Evolutionary conservation across 2,329 filamentous ascomycete species (phyloP).

Genomic region (Ceratocystis colombiana): DNA sequence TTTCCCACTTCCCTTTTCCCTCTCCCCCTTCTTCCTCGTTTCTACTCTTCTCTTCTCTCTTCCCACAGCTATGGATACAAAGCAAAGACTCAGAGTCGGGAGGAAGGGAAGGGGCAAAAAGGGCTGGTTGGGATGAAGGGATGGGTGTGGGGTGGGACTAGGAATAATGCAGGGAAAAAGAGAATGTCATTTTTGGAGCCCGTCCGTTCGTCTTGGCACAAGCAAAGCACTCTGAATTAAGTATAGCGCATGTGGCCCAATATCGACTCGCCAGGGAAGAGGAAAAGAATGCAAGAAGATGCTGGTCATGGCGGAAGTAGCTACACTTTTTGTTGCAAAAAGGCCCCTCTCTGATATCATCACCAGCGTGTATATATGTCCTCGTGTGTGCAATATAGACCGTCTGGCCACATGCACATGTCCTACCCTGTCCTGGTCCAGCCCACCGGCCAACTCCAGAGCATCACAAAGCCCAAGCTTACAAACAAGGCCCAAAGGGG

Average conservation of each 20-base stretch:
- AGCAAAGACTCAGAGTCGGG: not conserved
- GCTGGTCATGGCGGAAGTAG: not conserved
- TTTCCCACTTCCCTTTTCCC: slow-evolving; percentile 1
- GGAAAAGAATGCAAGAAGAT: not conserved
- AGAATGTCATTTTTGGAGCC: slow-evolving; percentile 10
- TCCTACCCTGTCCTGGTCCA: not conserved
- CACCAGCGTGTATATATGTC: not conserved
- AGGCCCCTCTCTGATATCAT: not conserved
- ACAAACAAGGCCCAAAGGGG: slow-evolving; percentile 1
- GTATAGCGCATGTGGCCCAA: slow-evolving; percentile 1
- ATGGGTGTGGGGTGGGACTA: not conserved
- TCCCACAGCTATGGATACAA: slow-evolving; percentile 8
- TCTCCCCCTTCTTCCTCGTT: not conserved
- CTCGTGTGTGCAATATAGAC: not conserved
- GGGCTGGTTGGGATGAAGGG: not conserved
- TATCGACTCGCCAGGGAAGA: not conserved
- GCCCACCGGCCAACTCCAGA: not conserved
- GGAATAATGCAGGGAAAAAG: not conserved
- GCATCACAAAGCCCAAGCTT: not conserved
- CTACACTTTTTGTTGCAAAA: not conserved
- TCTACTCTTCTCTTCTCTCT: slow-evolving; percentile 9
- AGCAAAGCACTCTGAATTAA: not conserved
- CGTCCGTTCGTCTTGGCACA: slow-evolving; percentile 12
- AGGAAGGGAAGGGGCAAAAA: not conserved
- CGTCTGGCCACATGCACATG: not conserved